Percentiles rank a stretch among this genome's conserved stretches.
Evolutionary conservation across 2,329 filamentous ascomycete genomes (phyloP).

Genomic region (Monilinia fructicola): DNA sequence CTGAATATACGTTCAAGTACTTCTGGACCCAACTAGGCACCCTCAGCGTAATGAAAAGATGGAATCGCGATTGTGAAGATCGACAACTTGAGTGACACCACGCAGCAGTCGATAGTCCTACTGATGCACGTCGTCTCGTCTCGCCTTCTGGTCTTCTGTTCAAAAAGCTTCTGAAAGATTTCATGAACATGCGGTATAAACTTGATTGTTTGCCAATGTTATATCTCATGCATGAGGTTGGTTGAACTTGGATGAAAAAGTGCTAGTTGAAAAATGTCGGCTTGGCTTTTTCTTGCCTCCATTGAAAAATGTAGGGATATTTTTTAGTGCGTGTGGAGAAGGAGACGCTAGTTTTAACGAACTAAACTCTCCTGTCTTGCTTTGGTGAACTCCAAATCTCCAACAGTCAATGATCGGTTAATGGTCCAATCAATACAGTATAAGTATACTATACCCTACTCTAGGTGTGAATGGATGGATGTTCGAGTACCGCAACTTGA

Average conservation of each 20-base stretch:
- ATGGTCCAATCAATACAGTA: background rate
- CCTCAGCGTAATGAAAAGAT: background rate
- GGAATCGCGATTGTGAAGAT: background rate
- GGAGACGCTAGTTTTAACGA: background rate
- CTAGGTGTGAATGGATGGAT: too few relatives aligned
- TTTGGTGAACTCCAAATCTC: too few relatives aligned
- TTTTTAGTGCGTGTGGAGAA: background rate
- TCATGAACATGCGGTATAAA: background rate
- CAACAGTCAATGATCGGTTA: background rate
- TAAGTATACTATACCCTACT: too few relatives aligned
- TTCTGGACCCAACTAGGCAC: background rate
- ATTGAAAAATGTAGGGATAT: background rate
- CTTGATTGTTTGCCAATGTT: background rate
- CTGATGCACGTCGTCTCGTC: background rate
- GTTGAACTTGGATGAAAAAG: background rate
- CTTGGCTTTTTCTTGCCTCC: background rate
- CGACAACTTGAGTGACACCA: background rate
- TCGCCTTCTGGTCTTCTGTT: background rate
- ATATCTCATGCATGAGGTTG: slow-evolving; percentile 1
- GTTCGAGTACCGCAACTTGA: background rate
- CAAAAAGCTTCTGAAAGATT: background rate
- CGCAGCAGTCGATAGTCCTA: background rate
- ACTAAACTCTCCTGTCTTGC: too few relatives aligned
- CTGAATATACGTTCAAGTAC: background rate
- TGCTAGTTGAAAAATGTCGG: background rate